phyloP scores from a whole-genome alignment of 2,329 filamentous ascomycete species.

The Alternaria alternata region DNA sequence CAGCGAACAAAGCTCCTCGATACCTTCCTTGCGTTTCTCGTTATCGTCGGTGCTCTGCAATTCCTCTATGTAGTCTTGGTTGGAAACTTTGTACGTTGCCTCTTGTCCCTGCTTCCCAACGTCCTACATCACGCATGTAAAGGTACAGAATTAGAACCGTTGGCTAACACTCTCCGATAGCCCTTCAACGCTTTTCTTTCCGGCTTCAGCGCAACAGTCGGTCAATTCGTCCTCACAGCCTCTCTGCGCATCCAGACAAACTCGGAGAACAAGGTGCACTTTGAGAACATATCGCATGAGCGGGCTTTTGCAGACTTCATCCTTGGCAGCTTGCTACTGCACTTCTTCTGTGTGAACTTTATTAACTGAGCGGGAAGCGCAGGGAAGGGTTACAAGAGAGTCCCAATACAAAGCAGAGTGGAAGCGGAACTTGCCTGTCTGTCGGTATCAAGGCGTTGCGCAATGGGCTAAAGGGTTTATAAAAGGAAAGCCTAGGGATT shows the following conservation, averaged over 20 bases:
- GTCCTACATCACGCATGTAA: not conserved
- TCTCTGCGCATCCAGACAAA: constrained; percentile 91
- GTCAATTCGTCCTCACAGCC: constrained; percentile 96
- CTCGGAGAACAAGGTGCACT: constrained; percentile 79
- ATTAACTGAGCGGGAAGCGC: constrained; percentile 76
- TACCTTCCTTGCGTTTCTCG: constrained; percentile 86
- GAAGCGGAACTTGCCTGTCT: not conserved
- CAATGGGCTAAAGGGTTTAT: not conserved
- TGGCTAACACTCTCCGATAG: constrained; percentile 58
- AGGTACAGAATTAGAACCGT: not conserved
- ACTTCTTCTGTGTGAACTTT: constrained; percentile 99
- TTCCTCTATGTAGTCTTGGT: constrained; percentile 91
- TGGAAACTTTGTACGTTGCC: constrained; percentile 85
- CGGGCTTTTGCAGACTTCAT: constrained; percentile 96
- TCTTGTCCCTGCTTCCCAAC: not conserved
- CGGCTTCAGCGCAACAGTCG: constrained; percentile 92
- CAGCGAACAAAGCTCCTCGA: constrained; percentile 94
- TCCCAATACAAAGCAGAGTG: not conserved
- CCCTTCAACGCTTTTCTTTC: constrained; percentile 99
- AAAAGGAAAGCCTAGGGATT: not conserved
- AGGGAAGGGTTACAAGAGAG: not conserved
- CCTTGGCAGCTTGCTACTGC: constrained; percentile 91
- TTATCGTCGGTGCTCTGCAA: constrained; percentile 85
- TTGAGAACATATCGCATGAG: constrained; percentile 79
- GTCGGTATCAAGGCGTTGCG: not conserved